Conservation (phyloP, 2,329 filamentous ascomycete genomes). For the Pseudocercospora musae region DNA sequence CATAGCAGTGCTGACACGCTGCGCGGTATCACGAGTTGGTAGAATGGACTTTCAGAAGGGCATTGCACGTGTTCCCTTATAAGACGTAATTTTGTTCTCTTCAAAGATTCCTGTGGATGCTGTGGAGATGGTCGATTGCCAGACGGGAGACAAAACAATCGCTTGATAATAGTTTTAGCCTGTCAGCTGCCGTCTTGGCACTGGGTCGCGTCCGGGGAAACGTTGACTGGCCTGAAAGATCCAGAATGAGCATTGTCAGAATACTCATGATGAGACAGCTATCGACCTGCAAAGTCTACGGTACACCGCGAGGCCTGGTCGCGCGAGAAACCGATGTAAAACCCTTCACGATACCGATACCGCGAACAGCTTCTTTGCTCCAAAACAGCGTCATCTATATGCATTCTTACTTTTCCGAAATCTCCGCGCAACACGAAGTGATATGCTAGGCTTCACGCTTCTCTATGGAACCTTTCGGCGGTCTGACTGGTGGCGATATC, state of each 20-base stretch:
- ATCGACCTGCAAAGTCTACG: too few species aligned
- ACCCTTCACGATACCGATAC: neutral
- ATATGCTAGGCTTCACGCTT: neutral
- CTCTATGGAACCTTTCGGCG: conserved; percentile 1
- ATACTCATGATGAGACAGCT: too few species aligned
- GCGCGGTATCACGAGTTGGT: neutral
- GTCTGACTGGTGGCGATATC: conserved; percentile 16
- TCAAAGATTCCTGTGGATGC: too few species aligned
- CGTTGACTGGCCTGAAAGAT: neutral
- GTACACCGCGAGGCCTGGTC: too few species aligned
- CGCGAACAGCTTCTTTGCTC: neutral
- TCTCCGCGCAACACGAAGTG: neutral
- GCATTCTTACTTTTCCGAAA: neutral
- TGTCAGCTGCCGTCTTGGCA: neutral
- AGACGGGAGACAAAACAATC: too few species aligned
- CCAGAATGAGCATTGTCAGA: too few species aligned
- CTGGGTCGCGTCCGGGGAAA: neutral
- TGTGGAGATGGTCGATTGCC: too few species aligned
- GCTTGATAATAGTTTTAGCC: neutral
- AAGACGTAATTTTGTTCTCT: too few species aligned
- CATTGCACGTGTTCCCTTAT: too few species aligned
- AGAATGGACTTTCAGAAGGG: neutral
- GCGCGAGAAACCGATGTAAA: neutral
- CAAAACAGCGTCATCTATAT: neutral
- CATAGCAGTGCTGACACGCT: neutral